phyloP scores from a whole-genome alignment of 73 alveolate species.

The Tetrahymena elliotti region DNA sequence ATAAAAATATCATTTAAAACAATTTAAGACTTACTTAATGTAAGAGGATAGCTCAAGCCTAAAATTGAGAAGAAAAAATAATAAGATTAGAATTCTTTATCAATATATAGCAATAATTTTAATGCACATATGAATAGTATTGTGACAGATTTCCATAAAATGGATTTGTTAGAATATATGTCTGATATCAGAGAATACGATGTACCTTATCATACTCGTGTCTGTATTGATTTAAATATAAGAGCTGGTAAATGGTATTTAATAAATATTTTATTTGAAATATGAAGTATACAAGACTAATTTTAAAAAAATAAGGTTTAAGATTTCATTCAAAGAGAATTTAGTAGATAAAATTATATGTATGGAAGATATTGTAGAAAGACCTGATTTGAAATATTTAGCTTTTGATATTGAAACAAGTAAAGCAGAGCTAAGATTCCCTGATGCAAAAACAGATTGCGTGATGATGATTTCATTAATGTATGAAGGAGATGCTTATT shows the following conservation, averaged over 20 bases:
- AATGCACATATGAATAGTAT: slow-evolving; percentile 19
- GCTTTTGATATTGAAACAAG: slow-evolving; percentile 97
- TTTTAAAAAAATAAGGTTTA: not conserved
- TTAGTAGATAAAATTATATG: not conserved
- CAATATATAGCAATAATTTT: slow-evolving; percentile 44
- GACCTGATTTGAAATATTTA: slow-evolving; percentile 79
- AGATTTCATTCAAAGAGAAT: not conserved
- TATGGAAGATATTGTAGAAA: slow-evolving; percentile 60
- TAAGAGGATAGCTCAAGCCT: slow-evolving; percentile 63
- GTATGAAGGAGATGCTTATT: slow-evolving; percentile 83
- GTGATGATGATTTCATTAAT: slow-evolving; percentile 91
- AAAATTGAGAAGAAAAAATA: slow-evolving; percentile 34
- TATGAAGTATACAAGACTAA: no score
- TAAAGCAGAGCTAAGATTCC: slow-evolving; percentile 87
- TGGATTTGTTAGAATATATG: slow-evolving; percentile 59
- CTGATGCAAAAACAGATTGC: slow-evolving; percentile 88
- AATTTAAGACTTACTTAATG: slow-evolving; percentile 72
- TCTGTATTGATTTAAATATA: slow-evolving; percentile 81
- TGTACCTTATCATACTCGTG: slow-evolving; percentile 88
- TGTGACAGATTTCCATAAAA: slow-evolving; percentile 12
- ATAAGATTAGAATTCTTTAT: slow-evolving; percentile 45
- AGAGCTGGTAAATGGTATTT: slow-evolving; percentile 95
- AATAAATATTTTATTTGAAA: no score
- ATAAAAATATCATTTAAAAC: slow-evolving; percentile 75
- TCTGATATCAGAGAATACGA: slow-evolving; percentile 90